Evolutionary conservation across 108 stramenopile species (phyloP).

Genomic region (Cyclotella kingstonii): DNA sequence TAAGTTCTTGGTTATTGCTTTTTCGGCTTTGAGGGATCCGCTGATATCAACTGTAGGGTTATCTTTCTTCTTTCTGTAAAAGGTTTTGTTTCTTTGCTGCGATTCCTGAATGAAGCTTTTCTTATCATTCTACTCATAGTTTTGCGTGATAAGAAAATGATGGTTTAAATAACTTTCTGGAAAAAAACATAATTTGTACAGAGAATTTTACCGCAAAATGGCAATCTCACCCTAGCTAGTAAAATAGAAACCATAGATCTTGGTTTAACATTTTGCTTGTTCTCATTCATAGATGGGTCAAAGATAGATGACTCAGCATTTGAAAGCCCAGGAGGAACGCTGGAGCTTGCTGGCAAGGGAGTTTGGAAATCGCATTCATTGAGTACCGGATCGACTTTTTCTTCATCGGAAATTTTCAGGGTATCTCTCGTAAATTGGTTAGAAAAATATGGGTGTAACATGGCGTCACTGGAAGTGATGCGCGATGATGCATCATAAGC

Average conservation of each 20-base stretch:
- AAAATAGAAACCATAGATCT: conserved; percentile 47
- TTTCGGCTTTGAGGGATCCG: not conserved
- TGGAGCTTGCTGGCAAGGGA: conserved; percentile 7
- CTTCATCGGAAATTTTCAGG: conserved; percentile 6
- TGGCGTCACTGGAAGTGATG: conserved; percentile 64
- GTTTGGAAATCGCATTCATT: too few relatives aligned
- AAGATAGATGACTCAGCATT: conserved; percentile 2
- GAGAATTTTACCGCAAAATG: too few relatives aligned
- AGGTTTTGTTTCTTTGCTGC: conserved; percentile 26
- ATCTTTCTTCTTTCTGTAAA: conserved; percentile 19
- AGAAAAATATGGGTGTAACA: conserved; percentile 74
- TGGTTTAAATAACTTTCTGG: not conserved
- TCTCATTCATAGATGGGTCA: not conserved
- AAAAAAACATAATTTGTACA: not conserved
- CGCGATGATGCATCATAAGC: conserved; percentile 73
- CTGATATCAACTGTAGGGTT: not conserved
- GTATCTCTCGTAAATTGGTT: conserved; percentile 27
- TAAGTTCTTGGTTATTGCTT: conserved; percentile 1
- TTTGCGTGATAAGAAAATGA: too few relatives aligned
- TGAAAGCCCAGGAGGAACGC: conserved; percentile 7
- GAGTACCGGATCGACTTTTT: not conserved
- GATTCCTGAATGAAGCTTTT: conserved; percentile 23
- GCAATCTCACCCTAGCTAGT: conserved; percentile 20
- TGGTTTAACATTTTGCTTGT: conserved; percentile 12
- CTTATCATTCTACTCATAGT: conserved; percentile 31